These are phyloP conservation scores for Cordyceps fumosorosea DNA, from an alignment of 2,329 filamentous ascomycete genomes.

Conservation along the genomic window DNA sequence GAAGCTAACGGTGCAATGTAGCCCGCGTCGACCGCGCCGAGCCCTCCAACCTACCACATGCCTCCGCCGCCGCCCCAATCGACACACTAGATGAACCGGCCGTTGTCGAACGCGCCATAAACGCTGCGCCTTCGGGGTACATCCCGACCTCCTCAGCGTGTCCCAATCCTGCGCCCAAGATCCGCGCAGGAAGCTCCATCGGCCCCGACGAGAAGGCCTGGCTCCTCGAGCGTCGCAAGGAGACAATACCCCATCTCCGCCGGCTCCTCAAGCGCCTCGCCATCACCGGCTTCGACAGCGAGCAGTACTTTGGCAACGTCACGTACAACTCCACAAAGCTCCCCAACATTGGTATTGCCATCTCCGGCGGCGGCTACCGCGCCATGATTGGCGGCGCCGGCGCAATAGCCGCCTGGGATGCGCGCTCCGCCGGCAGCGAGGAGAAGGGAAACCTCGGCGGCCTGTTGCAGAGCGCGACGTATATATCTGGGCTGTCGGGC, in stretches of 20 bases:
- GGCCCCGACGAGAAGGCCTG: slow-evolving; percentile 36
- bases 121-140: slow-evolving; percentile 11
- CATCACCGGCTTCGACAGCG: slow-evolving; percentile 64
- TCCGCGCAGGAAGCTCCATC: slow-evolving; percentile 8
- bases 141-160: neutral
- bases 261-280: slow-evolving; percentile 61
- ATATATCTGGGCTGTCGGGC: slow-evolving; percentile 73
- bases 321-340: slow-evolving; percentile 55
- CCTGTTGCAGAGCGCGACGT: slow-evolving; percentile 73
- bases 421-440: slow-evolving; percentile 47
- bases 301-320: slow-evolving; percentile 56
- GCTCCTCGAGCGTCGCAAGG: slow-evolving; percentile 59
- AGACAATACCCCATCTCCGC: slow-evolving; percentile 63
- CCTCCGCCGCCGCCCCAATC: neutral
- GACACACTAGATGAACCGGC: neutral
- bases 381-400: slow-evolving; percentile 82
- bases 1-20: neutral
- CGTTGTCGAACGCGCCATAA: slow-evolving; percentile 1
- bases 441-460: slow-evolving; percentile 65
- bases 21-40: neutral
- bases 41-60: neutral
- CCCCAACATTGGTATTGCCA: slow-evolving; percentile 61
- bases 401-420: slow-evolving; percentile 72
- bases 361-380: slow-evolving; percentile 80
- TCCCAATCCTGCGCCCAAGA: slow-evolving; percentile 7